Base-by-base conservation (phyloP, 805 yeast species). In the Starmerella khaoyaiensis region DNA sequence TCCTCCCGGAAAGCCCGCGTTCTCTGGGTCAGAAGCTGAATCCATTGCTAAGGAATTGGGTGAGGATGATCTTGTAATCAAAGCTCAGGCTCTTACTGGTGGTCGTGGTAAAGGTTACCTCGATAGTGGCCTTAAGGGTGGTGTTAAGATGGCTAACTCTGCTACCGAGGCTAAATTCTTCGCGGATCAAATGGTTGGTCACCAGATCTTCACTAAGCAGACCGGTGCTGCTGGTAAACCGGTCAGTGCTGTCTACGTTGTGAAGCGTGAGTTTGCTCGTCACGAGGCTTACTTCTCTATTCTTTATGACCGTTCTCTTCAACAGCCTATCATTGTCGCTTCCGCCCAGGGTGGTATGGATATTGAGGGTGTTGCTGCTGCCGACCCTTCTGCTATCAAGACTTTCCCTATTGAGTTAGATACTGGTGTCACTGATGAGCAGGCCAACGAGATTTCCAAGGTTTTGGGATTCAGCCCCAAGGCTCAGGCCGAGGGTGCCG, bases 341-440 rank as follows among this genome's bases (percentile, higher is more conserved):
- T 84, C 96, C 23, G 69, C 93, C 47, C 90, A 90, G 67, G 99
- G 99, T 68, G 99, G 99, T 69, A 86, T 90, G 94, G 95, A 90
- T 67, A 90, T 90, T 57, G 99, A 90, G 71, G 94, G 94, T 61
- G 97, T 90, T 52, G 99, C 98, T 44, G 77, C 76, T 51, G 74
- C 71, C 53, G 77, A 73, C 62, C 99, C 99, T 37, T 74, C 72
- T 40, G 94, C 94, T 51, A 90, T 90, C 67, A 78, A 82, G 66
- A 76, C 87, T 49, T 83, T 76, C 71, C 69, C 79, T 48, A 74
- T 90, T 42, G 76, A 79, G 51, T 69, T 82, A 52, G 70, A 76
- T 42, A 63, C 64, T 39, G 96, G 95, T 57, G 79, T 90, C 57
- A 74, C 87, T 50, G 80, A 75, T 51, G 69, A 66, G 46, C 67